Conservation (phyloP, 768 basidiomycete genomes). For the Lactarius sp. region DNA sequence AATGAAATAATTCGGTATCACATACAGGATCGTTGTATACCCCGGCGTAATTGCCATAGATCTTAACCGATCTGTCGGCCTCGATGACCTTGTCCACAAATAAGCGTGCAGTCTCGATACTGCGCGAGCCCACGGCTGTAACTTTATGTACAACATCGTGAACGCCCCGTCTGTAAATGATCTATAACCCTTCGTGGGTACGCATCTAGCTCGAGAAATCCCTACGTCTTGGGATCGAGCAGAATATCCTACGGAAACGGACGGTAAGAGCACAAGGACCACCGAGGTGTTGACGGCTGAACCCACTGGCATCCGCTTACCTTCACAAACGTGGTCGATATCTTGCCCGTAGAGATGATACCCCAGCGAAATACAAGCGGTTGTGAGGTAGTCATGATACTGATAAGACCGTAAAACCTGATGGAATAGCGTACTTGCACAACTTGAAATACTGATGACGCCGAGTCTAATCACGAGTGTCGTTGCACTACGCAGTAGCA, state of each 20-base stretch:
- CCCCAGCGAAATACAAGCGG: conserved; percentile 67
- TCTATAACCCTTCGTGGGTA: not conserved
- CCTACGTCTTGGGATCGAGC: conserved; percentile 68
- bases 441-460: too few relatives aligned
- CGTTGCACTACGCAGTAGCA: too few relatives aligned
- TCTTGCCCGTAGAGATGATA: conserved; percentile 78
- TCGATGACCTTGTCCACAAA: conserved; percentile 56
- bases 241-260: conserved; percentile 54
- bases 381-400: conserved; percentile 27
- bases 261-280: not conserved
- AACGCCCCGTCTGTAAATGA: conserved; percentile 50
- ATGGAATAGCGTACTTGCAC: not conserved
- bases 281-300: not conserved
- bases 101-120: conserved; percentile 56
- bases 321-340: conserved; percentile 63
- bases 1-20: conserved; percentile 7
- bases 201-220: conserved; percentile 18
- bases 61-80: conserved; percentile 52
- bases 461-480: too few relatives aligned
- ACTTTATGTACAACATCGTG: conserved; percentile 64
- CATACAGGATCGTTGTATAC: conserved; percentile 8
- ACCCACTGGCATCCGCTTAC: too few relatives aligned
- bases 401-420: not conserved
- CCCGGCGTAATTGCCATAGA: conserved; percentile 68
- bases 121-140: conserved; percentile 74